A percentile compares a stretch with the other conserved stretches of the same genome.
phyloP scores from a whole-genome alignment of 129 eudicot species.

The Chrysanthemum seticuspe region DNA sequence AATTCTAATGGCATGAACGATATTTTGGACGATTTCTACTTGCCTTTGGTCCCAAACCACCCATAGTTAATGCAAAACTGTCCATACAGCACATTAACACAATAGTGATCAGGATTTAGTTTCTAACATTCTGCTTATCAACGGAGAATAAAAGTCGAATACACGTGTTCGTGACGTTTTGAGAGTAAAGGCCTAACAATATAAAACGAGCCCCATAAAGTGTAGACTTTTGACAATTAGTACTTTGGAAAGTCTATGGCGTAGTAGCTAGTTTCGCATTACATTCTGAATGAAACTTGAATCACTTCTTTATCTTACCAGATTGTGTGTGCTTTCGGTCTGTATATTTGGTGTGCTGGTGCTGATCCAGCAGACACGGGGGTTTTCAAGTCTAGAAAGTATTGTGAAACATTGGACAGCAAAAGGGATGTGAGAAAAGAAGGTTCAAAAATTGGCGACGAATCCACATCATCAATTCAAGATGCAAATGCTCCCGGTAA shows the following conservation, averaged over 20 bases:
- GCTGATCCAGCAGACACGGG: slow-evolving; percentile 98
- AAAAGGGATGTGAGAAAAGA: slow-evolving; percentile 29
- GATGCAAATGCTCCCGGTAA: slow-evolving; percentile 17
- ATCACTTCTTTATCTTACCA: slow-evolving; percentile 30
- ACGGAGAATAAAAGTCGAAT: no score
- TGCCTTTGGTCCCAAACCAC: no score
- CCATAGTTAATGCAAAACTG: no score
- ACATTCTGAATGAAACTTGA: slow-evolving; percentile 6
- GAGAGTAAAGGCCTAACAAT: no score
- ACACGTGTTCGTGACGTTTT: no score
- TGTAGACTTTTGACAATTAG: neutral
- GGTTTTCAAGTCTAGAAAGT: slow-evolving; percentile 85
- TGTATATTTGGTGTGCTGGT: slow-evolving; percentile 93
- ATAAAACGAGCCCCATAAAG: neutral
- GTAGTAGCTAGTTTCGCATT: neutral
- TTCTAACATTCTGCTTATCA: no score
- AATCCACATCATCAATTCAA: slow-evolving; percentile 10
- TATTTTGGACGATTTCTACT: no score
- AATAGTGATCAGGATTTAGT: no score
- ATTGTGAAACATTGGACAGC: slow-evolving; percentile 42
- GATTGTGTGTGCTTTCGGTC: slow-evolving; percentile 67
- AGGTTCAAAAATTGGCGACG: slow-evolving; percentile 48
- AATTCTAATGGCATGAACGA: neutral
- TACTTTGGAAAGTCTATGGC: neutral
- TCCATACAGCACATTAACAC: no score